Evolutionary conservation across 2,329 filamentous ascomycete species (phyloP).

Genomic region (Sporothrix mexicana): DNA sequence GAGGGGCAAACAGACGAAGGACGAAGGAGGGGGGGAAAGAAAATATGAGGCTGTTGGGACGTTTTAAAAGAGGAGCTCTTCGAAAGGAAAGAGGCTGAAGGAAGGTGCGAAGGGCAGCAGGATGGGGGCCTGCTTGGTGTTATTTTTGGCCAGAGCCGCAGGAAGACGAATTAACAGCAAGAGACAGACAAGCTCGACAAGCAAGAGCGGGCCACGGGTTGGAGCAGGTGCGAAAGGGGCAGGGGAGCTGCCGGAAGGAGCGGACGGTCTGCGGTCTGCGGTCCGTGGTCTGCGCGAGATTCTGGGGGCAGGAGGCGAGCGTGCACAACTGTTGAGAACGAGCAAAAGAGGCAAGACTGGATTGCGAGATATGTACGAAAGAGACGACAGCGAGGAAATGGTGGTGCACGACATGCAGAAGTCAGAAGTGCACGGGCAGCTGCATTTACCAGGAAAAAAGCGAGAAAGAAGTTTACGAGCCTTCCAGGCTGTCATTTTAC

Average conservation of each 20-base stretch:
- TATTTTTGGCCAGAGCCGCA: slow-evolving; percentile 27
- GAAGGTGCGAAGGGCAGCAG: slow-evolving; percentile 16
- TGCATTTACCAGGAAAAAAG: not conserved
- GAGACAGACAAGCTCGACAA: not conserved
- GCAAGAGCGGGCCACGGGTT: slow-evolving; percentile 21
- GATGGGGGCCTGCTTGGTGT: slow-evolving; percentile 2
- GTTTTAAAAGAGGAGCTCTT: slow-evolving; percentile 22
- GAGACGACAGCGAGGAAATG: not conserved
- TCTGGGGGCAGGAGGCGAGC: not conserved
- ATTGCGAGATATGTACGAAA: slow-evolving; percentile 2
- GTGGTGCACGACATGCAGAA: not conserved
- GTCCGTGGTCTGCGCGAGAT: not conserved
- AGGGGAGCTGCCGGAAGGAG: slow-evolving; percentile 25
- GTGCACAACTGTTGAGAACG: slow-evolving; percentile 3
- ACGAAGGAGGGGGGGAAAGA: not conserved
- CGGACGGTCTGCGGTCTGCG: not conserved
- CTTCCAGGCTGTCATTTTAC: no score
- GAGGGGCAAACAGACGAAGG: slow-evolving; percentile 1
- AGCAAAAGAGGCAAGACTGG: not conserved
- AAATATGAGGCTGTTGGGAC: slow-evolving; percentile 1
- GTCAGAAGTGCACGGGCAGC: not conserved
- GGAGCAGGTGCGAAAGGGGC: not conserved
- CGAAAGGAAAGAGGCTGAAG: slow-evolving; percentile 13
- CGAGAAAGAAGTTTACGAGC: not conserved
- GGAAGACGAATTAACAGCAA: not conserved